Evolutionary conservation across 768 basidiomycete genomes (phyloP), one percentile per base, ranked within the genome.

Genomic region (Lepiota brunneoincarnata): DNA sequence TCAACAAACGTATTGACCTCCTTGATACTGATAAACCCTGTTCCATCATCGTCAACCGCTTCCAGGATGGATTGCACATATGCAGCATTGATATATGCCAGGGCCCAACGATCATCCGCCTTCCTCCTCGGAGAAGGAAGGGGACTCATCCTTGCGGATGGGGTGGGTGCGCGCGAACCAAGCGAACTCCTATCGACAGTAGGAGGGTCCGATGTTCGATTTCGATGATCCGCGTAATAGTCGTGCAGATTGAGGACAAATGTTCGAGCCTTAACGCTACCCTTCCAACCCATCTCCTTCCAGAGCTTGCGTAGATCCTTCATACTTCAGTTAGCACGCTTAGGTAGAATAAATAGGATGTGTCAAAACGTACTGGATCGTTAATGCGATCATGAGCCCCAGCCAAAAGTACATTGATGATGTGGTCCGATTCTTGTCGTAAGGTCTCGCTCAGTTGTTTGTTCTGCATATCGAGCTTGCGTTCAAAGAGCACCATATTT

Each of bases 231-330:
- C 4, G 64, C 61, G 42, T 64, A 74, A 46, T 70, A 69, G 47
- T 75, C 73, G 31, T 69, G 70, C 9, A 75, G 59, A 23, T 71
- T 70, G 6, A 78, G 66, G 4, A 78, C 75, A 43, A 81, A 81
- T 49, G 77, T 75, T 2, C 72, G 65, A 1, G 79, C 75, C 58
- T 81, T 79, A 28, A 81, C 79, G 55, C 71, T 79, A 10, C 76
- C 72, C 58, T 72, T 74, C 80, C 79, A 81, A 12, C 69, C 70
- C 78, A 79, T 79, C 17, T 77, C 75, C 61, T 74, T 77, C 80
- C 80, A 81, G 1, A 81, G 66, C 6, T 61, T 64, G 43, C 69
- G 72, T 17, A 81, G 61, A 54, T 81, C 77, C 79, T 80, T 56
- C 26, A 12, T n/a, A n/a, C 26, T 26, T n/a, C 7, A 6, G 14